phyloP scores from a whole-genome alignment of 2,329 filamentous ascomycete genomes.

The Colletotrichum noveboracense region DNA sequence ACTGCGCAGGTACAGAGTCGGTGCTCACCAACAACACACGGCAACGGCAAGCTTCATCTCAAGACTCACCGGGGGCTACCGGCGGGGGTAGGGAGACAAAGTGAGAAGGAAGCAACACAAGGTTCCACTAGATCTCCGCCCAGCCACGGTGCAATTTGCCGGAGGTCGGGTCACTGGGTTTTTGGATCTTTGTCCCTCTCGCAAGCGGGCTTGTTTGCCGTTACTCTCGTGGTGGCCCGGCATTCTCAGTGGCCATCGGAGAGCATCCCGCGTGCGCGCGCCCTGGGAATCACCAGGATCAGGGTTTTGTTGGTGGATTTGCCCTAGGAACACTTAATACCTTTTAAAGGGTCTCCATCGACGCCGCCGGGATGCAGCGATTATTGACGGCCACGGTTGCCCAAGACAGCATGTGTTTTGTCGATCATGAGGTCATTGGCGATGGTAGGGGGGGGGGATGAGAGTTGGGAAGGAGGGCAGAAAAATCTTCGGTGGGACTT shows the following conservation, averaged over 20 bases:
- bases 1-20: not conserved
- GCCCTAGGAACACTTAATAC: constrained; percentile 2
- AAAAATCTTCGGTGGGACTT: constrained; percentile 14
- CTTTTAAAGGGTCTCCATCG: constrained; percentile 6
- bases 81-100: not conserved
- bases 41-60: not conserved
- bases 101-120: not conserved
- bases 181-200: not conserved
- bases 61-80: not conserved
- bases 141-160: not conserved
- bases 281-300: not conserved
- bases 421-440: constrained; percentile 23
- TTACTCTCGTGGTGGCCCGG: not conserved
- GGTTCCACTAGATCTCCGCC: not conserved
- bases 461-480: not conserved
- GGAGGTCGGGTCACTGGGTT: not conserved
- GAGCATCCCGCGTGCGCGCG: constrained; percentile 1
- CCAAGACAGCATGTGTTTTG: not conserved
- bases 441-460: not conserved
- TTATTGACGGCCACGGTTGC: constrained; percentile 20
- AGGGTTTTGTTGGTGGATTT: constrained; percentile 7
- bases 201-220: not conserved
- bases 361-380: constrained; percentile 8
- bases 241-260: constrained; percentile 12
- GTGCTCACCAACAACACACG: not conserved